Evolutionary conservation across 202 grass and related monocot genomes (phyloP).

Genomic region (Schoenoplectus triqueter): DNA sequence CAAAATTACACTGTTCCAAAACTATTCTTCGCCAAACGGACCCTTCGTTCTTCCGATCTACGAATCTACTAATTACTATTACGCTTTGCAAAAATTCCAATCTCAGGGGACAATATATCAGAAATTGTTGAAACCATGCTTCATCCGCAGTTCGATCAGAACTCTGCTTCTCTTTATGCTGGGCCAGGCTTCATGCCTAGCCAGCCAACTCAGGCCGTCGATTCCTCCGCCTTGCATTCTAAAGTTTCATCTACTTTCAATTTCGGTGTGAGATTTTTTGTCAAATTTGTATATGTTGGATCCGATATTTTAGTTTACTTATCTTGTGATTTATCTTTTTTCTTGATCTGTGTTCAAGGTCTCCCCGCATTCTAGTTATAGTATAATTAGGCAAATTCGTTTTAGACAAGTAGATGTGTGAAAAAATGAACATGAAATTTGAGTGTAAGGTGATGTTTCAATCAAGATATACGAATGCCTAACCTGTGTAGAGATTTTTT

Average conservation of each 20-base stretch:
- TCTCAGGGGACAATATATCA: conserved; percentile 10
- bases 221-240: conserved; percentile 19
- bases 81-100: background rate
- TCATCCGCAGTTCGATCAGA: conserved; percentile 35
- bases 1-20: no score
- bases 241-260: conserved; percentile 14
- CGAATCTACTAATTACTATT: background rate
- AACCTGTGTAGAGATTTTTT: no score
- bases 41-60: conserved; percentile 23
- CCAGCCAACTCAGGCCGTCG: conserved; percentile 7
- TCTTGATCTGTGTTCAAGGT: background rate
- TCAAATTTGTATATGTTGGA: background rate
- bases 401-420: background rate
- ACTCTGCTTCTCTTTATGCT: conserved; percentile 29
- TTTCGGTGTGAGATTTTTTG: background rate
- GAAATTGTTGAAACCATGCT: conserved; percentile 27
- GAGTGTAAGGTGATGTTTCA: background rate
- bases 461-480: no score
- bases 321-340: background rate
- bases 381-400: background rate
- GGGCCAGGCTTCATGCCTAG: conserved; percentile 33
- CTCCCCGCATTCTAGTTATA: background rate
- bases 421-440: background rate
- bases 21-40: no score
- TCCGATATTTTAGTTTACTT: background rate